A percentile compares a stretch with the other conserved stretches of the same genome.
These are phyloP conservation scores for Aspergillus candidus DNA, from an alignment of 2,329 filamentous ascomycete species.

Conservation along the genomic window DNA sequence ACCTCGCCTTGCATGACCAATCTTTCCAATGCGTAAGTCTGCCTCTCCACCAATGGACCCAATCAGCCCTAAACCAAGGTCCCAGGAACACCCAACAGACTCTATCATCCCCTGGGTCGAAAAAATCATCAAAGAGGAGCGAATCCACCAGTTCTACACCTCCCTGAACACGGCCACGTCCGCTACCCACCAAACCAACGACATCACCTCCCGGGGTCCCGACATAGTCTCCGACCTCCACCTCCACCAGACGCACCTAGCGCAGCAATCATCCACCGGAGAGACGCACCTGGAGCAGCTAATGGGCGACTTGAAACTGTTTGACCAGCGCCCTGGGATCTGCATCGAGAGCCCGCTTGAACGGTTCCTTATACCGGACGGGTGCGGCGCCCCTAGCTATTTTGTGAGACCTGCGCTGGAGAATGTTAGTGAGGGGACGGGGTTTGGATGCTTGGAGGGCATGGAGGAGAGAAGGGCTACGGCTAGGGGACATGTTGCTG, in stretches of 20 bases:
- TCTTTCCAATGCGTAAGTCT: too few relatives aligned
- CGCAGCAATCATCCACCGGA: too few relatives aligned
- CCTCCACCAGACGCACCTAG: too few relatives aligned
- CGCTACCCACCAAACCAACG: background rate
- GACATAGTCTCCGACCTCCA: slow-evolving; percentile 1
- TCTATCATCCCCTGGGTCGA: slow-evolving; percentile 10
- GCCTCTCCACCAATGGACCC: too few relatives aligned
- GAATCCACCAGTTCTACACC: slow-evolving; percentile 10
- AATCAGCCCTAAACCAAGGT: background rate
- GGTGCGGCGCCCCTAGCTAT: slow-evolving; percentile 15
- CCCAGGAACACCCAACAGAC: background rate
- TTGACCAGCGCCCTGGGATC: slow-evolving; percentile 5
- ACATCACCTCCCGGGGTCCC: slow-evolving; percentile 3
- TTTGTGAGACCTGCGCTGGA: slow-evolving; percentile 12
- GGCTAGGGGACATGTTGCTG: slow-evolving; percentile 9
- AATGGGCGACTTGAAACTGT: slow-evolving; percentile 7
- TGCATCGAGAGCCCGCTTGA: slow-evolving; percentile 18
- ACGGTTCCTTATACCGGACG: slow-evolving; percentile 18
- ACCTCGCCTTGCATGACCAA: slow-evolving; percentile 5
- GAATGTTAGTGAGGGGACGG: slow-evolving; percentile 3
- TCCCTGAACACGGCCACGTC: slow-evolving; percentile 1
- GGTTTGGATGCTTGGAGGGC: slow-evolving; percentile 14
- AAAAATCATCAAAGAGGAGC: slow-evolving; percentile 16
- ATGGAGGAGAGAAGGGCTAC: slow-evolving; percentile 10
- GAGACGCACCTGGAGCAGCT: background rate